These are phyloP conservation scores for Telfairia occidentalis DNA, from an alignment of 331 rosid genomes.

Conservation along the genomic window DNA sequence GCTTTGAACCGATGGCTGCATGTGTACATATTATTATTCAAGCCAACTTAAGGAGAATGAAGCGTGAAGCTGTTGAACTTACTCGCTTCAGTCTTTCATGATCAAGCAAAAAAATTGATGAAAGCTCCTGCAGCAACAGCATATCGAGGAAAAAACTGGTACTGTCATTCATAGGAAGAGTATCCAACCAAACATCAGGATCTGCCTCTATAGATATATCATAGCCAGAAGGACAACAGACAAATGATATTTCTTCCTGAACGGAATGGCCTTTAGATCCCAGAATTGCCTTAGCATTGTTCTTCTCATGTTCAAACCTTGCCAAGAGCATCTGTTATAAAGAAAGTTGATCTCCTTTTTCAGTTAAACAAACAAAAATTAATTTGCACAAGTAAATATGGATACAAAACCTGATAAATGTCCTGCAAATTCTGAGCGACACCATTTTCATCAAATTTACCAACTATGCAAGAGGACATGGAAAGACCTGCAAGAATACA, in stretches of 20 bases:
- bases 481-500: slow-evolving; percentile 40
- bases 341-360: slow-evolving; percentile 6
- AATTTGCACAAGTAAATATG: neutral
- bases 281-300: slow-evolving; percentile 26
- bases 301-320: slow-evolving; percentile 35
- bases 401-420: slow-evolving; percentile 43
- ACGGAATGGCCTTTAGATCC: slow-evolving; percentile 17
- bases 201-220: slow-evolving; percentile 33
- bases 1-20: neutral
- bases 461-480: slow-evolving; percentile 38
- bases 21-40: neutral
- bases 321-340: slow-evolving; percentile 34
- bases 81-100: slow-evolving; percentile 30
- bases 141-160: slow-evolving; percentile 61
- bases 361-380: neutral
- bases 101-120: slow-evolving; percentile 44
- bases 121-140: slow-evolving; percentile 50
- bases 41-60: neutral
- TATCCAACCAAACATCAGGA: slow-evolving; percentile 48
- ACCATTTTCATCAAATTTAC: slow-evolving; percentile 30
- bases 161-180: slow-evolving; percentile 42
- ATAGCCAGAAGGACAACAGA: slow-evolving; percentile 41
- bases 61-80: slow-evolving; percentile 13
- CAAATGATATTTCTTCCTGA: slow-evolving; percentile 21
- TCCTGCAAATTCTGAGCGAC: slow-evolving; percentile 34